Evolutionary conservation across 495 filamentous ascomycete species (phyloP).

Genomic region (Terfezia claveryi): DNA sequence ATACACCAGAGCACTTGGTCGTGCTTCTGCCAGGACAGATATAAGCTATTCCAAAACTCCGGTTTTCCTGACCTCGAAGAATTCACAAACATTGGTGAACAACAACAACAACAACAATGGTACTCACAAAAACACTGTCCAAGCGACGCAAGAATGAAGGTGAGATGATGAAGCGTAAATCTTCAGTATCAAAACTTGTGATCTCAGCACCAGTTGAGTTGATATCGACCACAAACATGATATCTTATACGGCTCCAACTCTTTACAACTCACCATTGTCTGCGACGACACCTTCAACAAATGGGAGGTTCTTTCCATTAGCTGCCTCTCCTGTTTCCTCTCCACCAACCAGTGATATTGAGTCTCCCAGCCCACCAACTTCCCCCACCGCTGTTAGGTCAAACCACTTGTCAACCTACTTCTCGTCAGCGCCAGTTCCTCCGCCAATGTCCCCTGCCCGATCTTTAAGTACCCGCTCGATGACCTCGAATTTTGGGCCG

Average conservation of each 20-base stretch:
- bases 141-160: background rate
- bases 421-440: slow-evolving; percentile 29
- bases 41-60: too few species aligned
- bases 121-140: background rate
- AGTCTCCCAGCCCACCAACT: slow-evolving; percentile 28
- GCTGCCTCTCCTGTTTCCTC: slow-evolving; percentile 32
- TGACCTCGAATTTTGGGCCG: background rate
- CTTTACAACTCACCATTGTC: slow-evolving; percentile 20
- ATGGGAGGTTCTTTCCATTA: background rate
- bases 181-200: slow-evolving; percentile 19
- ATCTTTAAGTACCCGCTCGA: slow-evolving; percentile 19
- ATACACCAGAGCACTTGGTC: too few species aligned
- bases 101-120: background rate
- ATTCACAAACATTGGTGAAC: too few species aligned
- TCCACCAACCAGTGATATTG: slow-evolving; percentile 25
- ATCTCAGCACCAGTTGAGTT: slow-evolving; percentile 78
- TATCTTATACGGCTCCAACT: slow-evolving; percentile 84
- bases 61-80: too few species aligned
- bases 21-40: too few species aligned
- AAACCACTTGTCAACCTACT: slow-evolving; percentile 68
- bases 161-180: background rate
- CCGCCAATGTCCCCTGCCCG: slow-evolving; percentile 22
- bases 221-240: slow-evolving; percentile 85
- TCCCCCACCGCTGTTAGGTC: slow-evolving; percentile 36
- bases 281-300: background rate